Evolutionary conservation across 148 eudicot species (phyloP).

Genomic region (Vaccinium darrowii): DNA sequence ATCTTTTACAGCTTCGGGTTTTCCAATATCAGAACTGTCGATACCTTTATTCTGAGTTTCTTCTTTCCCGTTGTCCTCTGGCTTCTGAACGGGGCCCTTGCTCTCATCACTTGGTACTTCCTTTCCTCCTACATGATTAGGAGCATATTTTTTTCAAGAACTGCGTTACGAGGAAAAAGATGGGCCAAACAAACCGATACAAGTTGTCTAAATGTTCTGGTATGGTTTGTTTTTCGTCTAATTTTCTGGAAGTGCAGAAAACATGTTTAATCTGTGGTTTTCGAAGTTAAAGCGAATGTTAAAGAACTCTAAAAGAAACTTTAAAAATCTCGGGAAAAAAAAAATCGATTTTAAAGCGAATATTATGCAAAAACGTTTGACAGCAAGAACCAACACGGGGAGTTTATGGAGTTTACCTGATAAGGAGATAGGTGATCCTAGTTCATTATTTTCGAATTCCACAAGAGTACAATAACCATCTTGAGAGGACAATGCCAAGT

Average conservation of each 20-base stretch:
- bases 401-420: slow-evolving; percentile 47
- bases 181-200: neutral
- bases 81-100: slow-evolving; percentile 12
- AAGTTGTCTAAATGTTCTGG: neutral
- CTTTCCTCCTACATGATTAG: slow-evolving; percentile 31
- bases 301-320: neutral
- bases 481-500: slow-evolving; percentile 79
- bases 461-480: slow-evolving; percentile 95
- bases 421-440: slow-evolving; percentile 56
- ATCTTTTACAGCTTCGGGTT: slow-evolving; percentile 20
- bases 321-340: neutral
- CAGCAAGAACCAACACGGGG: too few species aligned
- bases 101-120: slow-evolving; percentile 11
- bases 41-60: slow-evolving; percentile 20
- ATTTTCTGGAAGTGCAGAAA: neutral
- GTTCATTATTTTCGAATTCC: slow-evolving; percentile 78
- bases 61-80: slow-evolving; percentile 29
- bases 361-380: too few species aligned
- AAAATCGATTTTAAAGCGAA: neutral
- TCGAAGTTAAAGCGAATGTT: neutral
- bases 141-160: neutral
- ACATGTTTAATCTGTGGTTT: neutral
- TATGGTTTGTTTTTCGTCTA: neutral
- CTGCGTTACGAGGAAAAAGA: neutral
- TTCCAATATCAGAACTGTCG: slow-evolving; percentile 20